Evolutionary conservation across 2,329 filamentous ascomycete genomes (phyloP), one percentile per base, ranked within the genome.

Genomic region (Paecilomyces variotii): DNA sequence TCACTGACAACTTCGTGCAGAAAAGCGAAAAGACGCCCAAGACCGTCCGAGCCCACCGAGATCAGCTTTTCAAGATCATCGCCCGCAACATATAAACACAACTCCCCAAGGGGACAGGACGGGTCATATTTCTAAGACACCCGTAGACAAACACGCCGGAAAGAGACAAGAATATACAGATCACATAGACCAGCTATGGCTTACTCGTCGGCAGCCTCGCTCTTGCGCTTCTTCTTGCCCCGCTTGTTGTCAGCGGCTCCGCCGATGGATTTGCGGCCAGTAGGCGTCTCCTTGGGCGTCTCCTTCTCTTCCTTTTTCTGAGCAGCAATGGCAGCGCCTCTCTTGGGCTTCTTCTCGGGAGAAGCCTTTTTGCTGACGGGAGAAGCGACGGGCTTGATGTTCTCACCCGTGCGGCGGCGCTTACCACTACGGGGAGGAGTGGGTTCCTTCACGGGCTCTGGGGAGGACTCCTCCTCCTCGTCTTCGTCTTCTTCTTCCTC

Each of bases 181-280:
- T 32, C 45, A 59, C 51, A 26, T 58, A 54, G 50, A 58, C 50
- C 49, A 63, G 30, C 61, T 54, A 56, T 55, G 63, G 63, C 69
- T 57, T 69, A 66, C 12, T 67, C 63, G 27, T 32, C 61, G 30
- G 52, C 65, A 35, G 62, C 71, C 61, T 78, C 75, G 63, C 76
- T 78, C 75, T 78, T 79, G 62, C 75, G 72, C 75, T 79, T 80
- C 72, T 79, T 80, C 64, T 70, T 72, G 39, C 64, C 66, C 62
- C 72, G 72, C 66, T 74, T 76, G 50, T 57, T 60, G 19, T 75
- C 72, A 1, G 65, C 63, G 3, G 61, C 14, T 14, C 26, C 39
- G 19, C 28, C 65, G 51, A 69, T 67, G 12, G 68, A 60, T 55
- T 74, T 72, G 53, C 69, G 67, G 53, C 67, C 67, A 12, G 67